phyloP scores from a whole-genome alignment of 2,329 filamentous ascomycete genomes.

The Aureobasidium sp. region DNA sequence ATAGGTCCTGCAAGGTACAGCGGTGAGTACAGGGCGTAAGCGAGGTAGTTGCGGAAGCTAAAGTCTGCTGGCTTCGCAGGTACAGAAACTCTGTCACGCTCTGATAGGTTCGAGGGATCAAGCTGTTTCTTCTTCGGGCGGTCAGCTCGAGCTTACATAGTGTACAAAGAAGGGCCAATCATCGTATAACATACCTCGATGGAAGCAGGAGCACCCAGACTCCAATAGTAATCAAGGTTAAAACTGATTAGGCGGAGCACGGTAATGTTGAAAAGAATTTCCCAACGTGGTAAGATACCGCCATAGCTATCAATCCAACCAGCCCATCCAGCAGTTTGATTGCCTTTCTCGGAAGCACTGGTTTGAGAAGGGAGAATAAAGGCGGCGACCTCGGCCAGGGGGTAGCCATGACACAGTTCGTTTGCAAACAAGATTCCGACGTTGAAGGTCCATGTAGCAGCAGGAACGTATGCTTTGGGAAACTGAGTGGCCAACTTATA shows the following conservation, averaged over 20 bases:
- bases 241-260: slow-evolving; percentile 90
- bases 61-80: slow-evolving; percentile 67
- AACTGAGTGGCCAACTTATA: slow-evolving; percentile 69
- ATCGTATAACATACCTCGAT: slow-evolving; percentile 68
- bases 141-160: slow-evolving; percentile 46
- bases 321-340: slow-evolving; percentile 50
- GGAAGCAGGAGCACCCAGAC: slow-evolving; percentile 54
- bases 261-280: slow-evolving; percentile 96
- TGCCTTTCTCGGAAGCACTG: slow-evolving; percentile 29
- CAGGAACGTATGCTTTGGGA: slow-evolving; percentile 63
- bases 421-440: slow-evolving; percentile 81
- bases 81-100: slow-evolving; percentile 75
- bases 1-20: slow-evolving; percentile 91
- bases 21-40: slow-evolving; percentile 84
- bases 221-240: slow-evolving; percentile 97
- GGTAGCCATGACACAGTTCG: slow-evolving; percentile 74
- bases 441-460: slow-evolving; percentile 84
- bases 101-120: slow-evolving; percentile 77
- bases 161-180: not conserved
- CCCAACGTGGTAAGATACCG: slow-evolving; percentile 84
- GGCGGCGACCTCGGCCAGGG: slow-evolving; percentile 55
- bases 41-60: slow-evolving; percentile 77
- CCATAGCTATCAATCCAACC: slow-evolving; percentile 69
- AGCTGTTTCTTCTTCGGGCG: slow-evolving; percentile 90
- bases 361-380: slow-evolving; percentile 40